phyloP scores from a whole-genome alignment of 345 rosid genomes.

The Rhodamnia argentea region DNA sequence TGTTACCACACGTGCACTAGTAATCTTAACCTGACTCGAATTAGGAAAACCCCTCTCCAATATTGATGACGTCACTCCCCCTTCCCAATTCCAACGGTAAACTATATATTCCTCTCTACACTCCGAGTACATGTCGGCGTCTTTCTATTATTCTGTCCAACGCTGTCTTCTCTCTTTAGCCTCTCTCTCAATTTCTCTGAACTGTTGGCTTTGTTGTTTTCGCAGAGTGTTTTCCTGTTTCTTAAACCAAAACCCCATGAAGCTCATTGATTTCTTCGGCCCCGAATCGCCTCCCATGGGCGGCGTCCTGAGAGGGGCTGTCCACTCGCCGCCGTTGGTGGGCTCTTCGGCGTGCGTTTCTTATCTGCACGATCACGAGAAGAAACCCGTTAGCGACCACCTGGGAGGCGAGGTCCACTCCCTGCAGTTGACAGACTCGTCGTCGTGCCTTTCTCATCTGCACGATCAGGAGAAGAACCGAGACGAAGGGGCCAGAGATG shows the following conservation, averaged over 20 bases:
- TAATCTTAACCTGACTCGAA: not conserved
- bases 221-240: not conserved
- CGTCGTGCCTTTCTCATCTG: no score
- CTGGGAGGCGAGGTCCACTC: no score
- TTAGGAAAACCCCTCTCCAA: not conserved
- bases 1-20: not conserved
- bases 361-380: not conserved
- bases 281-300: no score
- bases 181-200: not conserved
- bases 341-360: not conserved
- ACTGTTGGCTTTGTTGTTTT: not conserved
- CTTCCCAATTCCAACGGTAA: not conserved
- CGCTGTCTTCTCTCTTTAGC: not conserved
- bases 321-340: not conserved
- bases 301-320: no score
- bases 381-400: no score
- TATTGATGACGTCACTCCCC: no score
- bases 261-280: not conserved
- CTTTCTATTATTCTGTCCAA: not conserved
- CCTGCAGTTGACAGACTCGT: no score
- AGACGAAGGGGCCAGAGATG: not conserved
- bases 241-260: not conserved
- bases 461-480: no score
- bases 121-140: no score
- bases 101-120: not conserved